These are phyloP conservation scores for Penicillium sp. DNA, from an alignment of 2,329 filamentous ascomycete genomes.

Conservation along the genomic window DNA sequence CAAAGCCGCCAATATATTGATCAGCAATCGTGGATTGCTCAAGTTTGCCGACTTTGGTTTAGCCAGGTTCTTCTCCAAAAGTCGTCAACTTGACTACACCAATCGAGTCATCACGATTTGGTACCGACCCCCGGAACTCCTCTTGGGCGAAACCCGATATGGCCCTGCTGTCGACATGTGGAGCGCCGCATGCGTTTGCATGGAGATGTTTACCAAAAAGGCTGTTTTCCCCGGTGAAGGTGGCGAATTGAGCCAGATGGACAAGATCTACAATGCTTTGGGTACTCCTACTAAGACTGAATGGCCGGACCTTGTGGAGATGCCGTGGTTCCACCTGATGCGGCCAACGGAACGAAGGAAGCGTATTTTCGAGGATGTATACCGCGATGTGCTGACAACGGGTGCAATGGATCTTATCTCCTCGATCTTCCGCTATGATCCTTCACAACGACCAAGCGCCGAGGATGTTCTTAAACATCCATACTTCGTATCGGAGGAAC, in stretches of 20 bases:
- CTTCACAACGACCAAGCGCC: slow-evolving; percentile 75
- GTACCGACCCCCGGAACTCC: slow-evolving; percentile 89
- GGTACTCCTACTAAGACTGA: slow-evolving; percentile 81
- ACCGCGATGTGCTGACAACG: slow-evolving; percentile 71
- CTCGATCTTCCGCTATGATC: slow-evolving; percentile 88
- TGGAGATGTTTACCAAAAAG: slow-evolving; percentile 91
- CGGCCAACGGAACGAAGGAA: slow-evolving; percentile 71
- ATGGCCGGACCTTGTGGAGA: slow-evolving; percentile 88
- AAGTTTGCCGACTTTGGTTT: slow-evolving; percentile 96
- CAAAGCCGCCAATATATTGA: slow-evolving; percentile 95
- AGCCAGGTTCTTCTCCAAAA: slow-evolving; percentile 93
- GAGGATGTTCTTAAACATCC: slow-evolving; percentile 79
- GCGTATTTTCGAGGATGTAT: slow-evolving; percentile 78
- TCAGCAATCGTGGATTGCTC: slow-evolving; percentile 82
- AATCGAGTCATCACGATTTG: slow-evolving; percentile 99
- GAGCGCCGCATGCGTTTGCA: slow-evolving; percentile 94
- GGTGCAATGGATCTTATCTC: slow-evolving; percentile 79
- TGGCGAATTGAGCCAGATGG: slow-evolving; percentile 90
- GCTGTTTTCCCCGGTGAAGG: slow-evolving; percentile 95
- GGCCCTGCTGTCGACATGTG: slow-evolving; percentile 89
- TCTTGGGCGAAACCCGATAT: slow-evolving; percentile 87
- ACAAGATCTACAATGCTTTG: slow-evolving; percentile 91
- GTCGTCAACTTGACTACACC: slow-evolving; percentile 88
- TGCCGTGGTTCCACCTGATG: slow-evolving; percentile 95
- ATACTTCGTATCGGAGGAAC: slow-evolving; percentile 84